These are phyloP conservation scores for Talaromyces sp. DNA, from an alignment of 2,329 filamentous ascomycete species.

Conservation along the genomic window DNA sequence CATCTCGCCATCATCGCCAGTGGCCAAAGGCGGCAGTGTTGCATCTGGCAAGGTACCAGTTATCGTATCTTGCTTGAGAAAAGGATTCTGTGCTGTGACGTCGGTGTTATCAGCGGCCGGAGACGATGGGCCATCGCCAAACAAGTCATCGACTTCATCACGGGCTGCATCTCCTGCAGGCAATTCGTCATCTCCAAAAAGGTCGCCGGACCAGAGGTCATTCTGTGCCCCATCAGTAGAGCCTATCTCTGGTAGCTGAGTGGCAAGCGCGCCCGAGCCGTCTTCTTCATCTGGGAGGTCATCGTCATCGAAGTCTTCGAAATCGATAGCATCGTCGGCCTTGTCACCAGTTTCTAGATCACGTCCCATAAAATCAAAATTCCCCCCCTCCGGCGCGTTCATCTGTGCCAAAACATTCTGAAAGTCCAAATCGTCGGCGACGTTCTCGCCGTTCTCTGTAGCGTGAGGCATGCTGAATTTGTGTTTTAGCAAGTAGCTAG, in stretches of 20 bases:
- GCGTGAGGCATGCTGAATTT: constrained; percentile 36
- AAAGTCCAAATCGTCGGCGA: constrained; percentile 33
- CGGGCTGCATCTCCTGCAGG: constrained; percentile 20
- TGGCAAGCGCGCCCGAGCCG: neutral
- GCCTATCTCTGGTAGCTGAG: constrained; percentile 22
- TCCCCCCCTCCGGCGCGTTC: constrained; percentile 25
- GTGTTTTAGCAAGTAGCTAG: neutral
- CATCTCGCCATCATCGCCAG: constrained; percentile 18
- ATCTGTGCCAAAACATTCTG: constrained; percentile 37
- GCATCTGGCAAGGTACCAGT: constrained; percentile 9
- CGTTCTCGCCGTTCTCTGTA: constrained; percentile 21
- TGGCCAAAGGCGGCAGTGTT: constrained; percentile 2
- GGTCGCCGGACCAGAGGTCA: constrained; percentile 12
- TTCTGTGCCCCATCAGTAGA: constrained; percentile 38
- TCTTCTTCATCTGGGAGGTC: constrained; percentile 72
- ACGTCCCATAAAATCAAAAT: constrained; percentile 33
- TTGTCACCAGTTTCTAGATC: constrained; percentile 59
- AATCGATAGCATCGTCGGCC: constrained; percentile 88
- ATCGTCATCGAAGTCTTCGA: constrained; percentile 83
- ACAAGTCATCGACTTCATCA: constrained; percentile 44
- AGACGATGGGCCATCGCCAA: constrained; percentile 39
- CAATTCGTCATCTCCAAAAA: constrained; percentile 20
- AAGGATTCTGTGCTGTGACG: constrained; percentile 23
- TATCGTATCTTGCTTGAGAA: constrained; percentile 20
- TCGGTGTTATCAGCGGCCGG: constrained; percentile 26